These are phyloP conservation scores for Leccinum barrowsii DNA, from an alignment of 768 basidiomycete genomes.

Conservation along the genomic window DNA sequence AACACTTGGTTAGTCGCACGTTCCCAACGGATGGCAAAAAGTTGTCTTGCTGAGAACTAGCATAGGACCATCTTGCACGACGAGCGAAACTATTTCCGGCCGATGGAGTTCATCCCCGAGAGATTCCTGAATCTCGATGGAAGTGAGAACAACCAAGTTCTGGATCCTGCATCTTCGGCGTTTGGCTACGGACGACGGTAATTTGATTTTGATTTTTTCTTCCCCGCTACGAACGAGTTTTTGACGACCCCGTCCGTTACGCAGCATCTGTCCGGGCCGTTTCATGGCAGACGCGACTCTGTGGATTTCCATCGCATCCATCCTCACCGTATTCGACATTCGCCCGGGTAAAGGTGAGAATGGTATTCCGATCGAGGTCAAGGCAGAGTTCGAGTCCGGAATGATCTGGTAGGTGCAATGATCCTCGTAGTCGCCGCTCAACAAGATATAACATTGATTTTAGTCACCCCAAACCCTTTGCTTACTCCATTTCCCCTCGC, in stretches of 20 bases:
- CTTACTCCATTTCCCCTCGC: constrained; percentile 29
- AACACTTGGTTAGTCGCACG: constrained; percentile 47
- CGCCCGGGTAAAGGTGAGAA: constrained; percentile 18
- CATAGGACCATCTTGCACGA: constrained; percentile 39
- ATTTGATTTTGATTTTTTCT: background rate
- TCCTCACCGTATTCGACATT: constrained; percentile 29
- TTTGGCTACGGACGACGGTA: constrained; percentile 39
- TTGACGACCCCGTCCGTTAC: background rate
- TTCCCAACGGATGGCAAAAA: background rate
- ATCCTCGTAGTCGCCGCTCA: background rate
- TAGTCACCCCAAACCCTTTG: constrained; percentile 32
- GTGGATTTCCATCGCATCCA: constrained; percentile 33
- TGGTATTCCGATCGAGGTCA: constrained; percentile 15
- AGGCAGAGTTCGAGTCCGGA: constrained; percentile 27
- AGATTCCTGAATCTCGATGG: constrained; percentile 39
- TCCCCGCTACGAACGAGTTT: background rate
- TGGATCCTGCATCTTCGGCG: constrained; percentile 28
- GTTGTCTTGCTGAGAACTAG: constrained; percentile 3
- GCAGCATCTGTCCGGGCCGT: constrained; percentile 41
- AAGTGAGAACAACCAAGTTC: constrained; percentile 29
- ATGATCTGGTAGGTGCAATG: constrained; percentile 28
- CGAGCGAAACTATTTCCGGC: constrained; percentile 31
- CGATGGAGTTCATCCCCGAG: constrained; percentile 36
- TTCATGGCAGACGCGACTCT: constrained; percentile 42
- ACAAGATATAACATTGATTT: background rate